phyloP scores from a whole-genome alignment of 2,329 filamentous ascomycete species.

The Fusarium euwallaceae region DNA sequence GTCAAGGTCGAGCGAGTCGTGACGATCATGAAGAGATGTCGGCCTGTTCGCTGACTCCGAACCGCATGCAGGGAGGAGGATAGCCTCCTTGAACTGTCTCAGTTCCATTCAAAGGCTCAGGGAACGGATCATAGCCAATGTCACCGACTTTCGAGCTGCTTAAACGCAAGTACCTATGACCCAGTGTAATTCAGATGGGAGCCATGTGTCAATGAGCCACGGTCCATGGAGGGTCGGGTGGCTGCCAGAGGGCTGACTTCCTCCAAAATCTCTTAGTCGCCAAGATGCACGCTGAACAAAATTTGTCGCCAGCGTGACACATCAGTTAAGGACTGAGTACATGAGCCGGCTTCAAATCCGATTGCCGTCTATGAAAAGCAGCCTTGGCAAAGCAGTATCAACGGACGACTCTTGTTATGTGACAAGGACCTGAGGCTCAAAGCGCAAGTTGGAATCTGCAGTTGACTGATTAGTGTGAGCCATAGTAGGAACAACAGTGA shows the following conservation, averaged over 20 bases:
- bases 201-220: not conserved
- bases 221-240: not conserved
- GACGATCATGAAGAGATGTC: constrained; percentile 15
- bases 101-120: not conserved
- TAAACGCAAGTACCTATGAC: constrained; percentile 8
- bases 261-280: not conserved
- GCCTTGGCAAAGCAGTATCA: constrained; percentile 8
- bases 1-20: constrained; percentile 8
- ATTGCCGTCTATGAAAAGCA: constrained; percentile 5
- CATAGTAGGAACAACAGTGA: not conserved
- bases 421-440: not conserved
- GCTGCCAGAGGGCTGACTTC: constrained; percentile 5
- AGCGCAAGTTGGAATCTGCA: not conserved
- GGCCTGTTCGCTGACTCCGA: constrained; percentile 16
- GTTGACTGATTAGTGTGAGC: not conserved
- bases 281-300: constrained; percentile 7
- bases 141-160: not conserved
- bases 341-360: constrained; percentile 13
- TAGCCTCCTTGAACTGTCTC: constrained; percentile 1
- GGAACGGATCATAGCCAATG: constrained; percentile 2
- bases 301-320: constrained; percentile 14
- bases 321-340: constrained; percentile 4
- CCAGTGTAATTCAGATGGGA: constrained; percentile 2
- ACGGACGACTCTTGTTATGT: not conserved
- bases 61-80: constrained; percentile 30